Base-by-base conservation (phyloP, 257 asterid genomes). In the Solanum chiquidenum region DNA sequence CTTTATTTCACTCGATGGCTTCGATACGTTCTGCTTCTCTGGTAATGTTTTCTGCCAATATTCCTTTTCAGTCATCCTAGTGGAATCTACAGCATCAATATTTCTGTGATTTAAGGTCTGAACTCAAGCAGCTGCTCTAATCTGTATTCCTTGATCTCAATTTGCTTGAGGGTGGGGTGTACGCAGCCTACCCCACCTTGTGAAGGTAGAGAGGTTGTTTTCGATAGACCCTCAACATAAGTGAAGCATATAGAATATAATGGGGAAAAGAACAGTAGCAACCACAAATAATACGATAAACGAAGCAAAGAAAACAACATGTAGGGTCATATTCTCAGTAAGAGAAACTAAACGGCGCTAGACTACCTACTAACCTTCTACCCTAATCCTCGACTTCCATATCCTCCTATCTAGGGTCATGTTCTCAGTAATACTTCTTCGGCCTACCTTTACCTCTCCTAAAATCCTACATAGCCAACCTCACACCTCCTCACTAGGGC, bases 51-150 rank as follows among this genome's bases (percentile, higher is more conserved):
- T 92, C 31, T 87, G 87, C 93, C 98, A 91, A 40, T 91, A 90
- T 68, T 90, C 95, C 64, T 55, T 55, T 46, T 87, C 89, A 1
- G 91, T 69, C 75, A 85, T 87, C 84, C 90, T 89, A 10, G 90
- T 83, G 44, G 94, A 86, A 31, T 88, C 90, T 68, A 83, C 84
- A 27, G 91, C 90, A n/a, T 92, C 88, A 21, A 72, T 80, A 20
- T 62, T 87, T 13, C 88, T 86, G 71, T 87, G 87, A 82, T 73
- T 92, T 35, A 84, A 84, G 82, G 91, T 73, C 9, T 92, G 93
- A 46, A 87, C 86, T 20, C 90, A 88, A 4, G 94, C 91, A 55
- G 98, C 91, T 25, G 98, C 90, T 84, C 93, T 94, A 69, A 92
- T 91, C 91, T 95, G 99, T 86, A n/a, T n/a, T n/a, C n/a, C n/a